Base-by-base conservation (phyloP, 805 yeast genomes). In the Zygotorulaspora danielsina region DNA sequence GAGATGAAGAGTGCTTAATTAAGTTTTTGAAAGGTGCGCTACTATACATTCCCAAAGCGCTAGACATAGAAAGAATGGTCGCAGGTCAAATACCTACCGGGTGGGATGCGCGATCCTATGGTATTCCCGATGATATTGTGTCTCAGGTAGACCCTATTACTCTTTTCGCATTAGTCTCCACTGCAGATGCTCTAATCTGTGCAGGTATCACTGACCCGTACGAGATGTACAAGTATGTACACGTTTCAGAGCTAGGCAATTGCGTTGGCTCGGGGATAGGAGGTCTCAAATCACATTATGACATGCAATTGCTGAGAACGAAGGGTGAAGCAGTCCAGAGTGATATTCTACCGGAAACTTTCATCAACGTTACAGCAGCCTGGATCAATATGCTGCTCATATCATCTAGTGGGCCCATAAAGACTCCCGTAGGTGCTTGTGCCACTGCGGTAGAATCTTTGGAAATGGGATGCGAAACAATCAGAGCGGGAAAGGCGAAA, bases 181-280 rank as follows among this genome's bases (percentile, higher is more conserved):
- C 94, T 29, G 87, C 78, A 38, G 95, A 86, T 68, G 93, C 95
- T 2, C 74, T 86, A 47, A 70, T 86, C 45, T 66, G 83, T 38
- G 73, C 94, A 39, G 96, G 96, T 72, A 65, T 86, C 52, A 82
- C 93, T 39, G 95, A 86, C 63, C 95, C 96, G 38, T 86, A 84
- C 63, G 96, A 86, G 68, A 82, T 87, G 70, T 86, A 86, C 74
- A 79, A 84, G 69, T 87, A 86, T 58, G 89, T 87, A 36, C 95
- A 86, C 62, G 87, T 86, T 34, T 83, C 94, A 25, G 95, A 86
- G 64, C 84, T 86, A 48, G 95, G 95, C 62, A 86, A 85, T 72
- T 84, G 94, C 70, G 77, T 88, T 26, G 96, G 96, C 63, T 82
- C 93, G 34, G 95, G 96, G 70, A 81, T 86, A 83, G 95, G 96